phyloP scores from a whole-genome alignment of 1,284 basidiomycete species.

The Cutaneotrichosporon spelunceum region DNA sequence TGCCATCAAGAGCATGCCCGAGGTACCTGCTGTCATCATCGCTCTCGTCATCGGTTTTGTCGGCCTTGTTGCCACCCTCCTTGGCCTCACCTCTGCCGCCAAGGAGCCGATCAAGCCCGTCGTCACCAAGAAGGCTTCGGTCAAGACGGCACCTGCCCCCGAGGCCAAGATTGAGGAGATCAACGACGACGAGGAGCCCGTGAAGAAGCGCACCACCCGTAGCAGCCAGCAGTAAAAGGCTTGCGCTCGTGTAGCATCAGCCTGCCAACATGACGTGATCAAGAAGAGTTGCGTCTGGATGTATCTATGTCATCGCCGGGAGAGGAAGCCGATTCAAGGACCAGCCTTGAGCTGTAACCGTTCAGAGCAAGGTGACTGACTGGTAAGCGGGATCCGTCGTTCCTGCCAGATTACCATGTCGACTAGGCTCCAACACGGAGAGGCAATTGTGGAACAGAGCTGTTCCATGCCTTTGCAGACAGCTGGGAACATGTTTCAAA shows the following conservation, averaged over 20 bases:
- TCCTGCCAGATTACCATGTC: too few relatives aligned
- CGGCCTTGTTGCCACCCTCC: conserved; percentile 73
- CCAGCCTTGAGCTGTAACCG: too few relatives aligned
- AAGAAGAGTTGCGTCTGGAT: not conserved
- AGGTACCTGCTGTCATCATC: conserved; percentile 72
- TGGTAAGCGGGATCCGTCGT: too few relatives aligned
- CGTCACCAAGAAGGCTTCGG: conserved; percentile 45
- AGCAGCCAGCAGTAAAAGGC: conserved; percentile 17
- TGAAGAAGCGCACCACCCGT: conserved; percentile 40
- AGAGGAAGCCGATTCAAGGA: not conserved
- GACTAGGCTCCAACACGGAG: too few relatives aligned
- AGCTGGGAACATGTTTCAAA: too few relatives aligned
- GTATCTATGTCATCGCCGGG: conserved; percentile 2
- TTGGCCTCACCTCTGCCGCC: conserved; percentile 66
- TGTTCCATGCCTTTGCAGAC: too few relatives aligned
- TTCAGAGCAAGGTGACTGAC: too few relatives aligned
- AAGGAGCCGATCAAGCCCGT: conserved; percentile 30
- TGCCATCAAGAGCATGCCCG: conserved; percentile 78
- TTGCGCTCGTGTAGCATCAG: conserved; percentile 2
- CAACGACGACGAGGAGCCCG: conserved; percentile 26
- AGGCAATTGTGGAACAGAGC: too few relatives aligned
- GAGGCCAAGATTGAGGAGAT: conserved; percentile 29
- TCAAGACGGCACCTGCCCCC: conserved; percentile 42
- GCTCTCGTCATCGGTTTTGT: conserved; percentile 72
- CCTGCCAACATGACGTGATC: not conserved